Evolutionary conservation across 2,329 filamentous ascomycete species (phyloP).

Genomic region (Cercospora berteroae): DNA sequence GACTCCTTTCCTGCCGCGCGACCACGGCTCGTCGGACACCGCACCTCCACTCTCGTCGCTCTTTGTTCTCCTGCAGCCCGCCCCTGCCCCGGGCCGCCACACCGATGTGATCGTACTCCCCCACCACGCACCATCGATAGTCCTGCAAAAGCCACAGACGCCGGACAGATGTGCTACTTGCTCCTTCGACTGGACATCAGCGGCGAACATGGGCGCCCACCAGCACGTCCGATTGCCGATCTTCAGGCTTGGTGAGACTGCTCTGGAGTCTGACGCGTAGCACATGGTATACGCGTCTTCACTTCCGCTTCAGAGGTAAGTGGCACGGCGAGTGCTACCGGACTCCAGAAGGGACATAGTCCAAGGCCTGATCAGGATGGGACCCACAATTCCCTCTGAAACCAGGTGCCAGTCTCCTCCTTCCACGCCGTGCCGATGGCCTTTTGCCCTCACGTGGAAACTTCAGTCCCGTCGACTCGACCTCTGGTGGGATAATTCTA

Average conservation of each 20-base stretch:
- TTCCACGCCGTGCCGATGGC: neutral
- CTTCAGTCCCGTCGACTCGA: neutral
- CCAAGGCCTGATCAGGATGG: neutral
- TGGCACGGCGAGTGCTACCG: neutral
- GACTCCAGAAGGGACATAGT: neutral
- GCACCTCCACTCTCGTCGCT: neutral
- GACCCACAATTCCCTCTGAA: neutral
- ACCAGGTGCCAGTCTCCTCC: neutral
- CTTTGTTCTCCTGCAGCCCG: neutral
- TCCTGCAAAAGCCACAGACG: neutral
- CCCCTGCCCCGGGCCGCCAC: neutral
- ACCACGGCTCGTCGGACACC: neutral
- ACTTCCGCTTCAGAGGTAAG: neutral
- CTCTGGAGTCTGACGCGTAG: neutral
- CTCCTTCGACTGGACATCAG: neutral
- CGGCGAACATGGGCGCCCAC: neutral
- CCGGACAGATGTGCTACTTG: neutral
- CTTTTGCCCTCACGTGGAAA: neutral
- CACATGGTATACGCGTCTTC: neutral
- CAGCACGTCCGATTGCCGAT: neutral
- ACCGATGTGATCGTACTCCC: neutral
- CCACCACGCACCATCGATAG: neutral
- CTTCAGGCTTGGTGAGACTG: neutral
- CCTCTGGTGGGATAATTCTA: neutral
- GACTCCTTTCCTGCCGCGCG: neutral